Base-by-base conservation (phyloP, 169 alveolate species). In the Eimeria praecox region DNA sequence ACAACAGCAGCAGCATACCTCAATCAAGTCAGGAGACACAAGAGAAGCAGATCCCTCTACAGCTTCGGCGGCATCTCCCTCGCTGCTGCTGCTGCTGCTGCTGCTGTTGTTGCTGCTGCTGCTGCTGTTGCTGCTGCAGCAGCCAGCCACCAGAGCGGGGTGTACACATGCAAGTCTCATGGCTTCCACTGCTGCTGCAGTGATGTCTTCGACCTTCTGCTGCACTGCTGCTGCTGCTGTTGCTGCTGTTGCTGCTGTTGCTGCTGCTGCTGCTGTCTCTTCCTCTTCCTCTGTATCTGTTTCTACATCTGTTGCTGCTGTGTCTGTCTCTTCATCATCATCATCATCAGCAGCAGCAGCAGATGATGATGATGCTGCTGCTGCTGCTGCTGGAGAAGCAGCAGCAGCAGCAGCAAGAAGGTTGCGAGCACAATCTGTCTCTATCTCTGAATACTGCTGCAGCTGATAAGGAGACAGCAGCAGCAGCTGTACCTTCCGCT, bases 101-200 rank as follows among this genome's bases (percentile, higher is more conserved):
- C 64, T 46, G 56, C 89, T 78, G 35, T 52, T 64, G 85, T 52
- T 18, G 49, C 85, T 78, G 56, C 64, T 42, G 64, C 64, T 78
- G 89, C 66, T 46, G 59, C 89, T 78, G 89, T 66, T 44, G 89
- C 59, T 78, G 89, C 89, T 46, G 89, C 59, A 42, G 89, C 89
- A 35, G 59, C 38, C 40, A 46, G 89, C 64, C 16, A 78, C 89
- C 64, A 78, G 64, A 9, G 89, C 89, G 38, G 89, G 89, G 89
- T 78, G 89, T 44, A 78, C 40, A 66, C 89, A 78, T 6, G 64
- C 66, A 27, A 46, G 66, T 38, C 89, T 78, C 89, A 78, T 78
- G 66, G 89, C 89, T 16, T 30, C 89, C 6, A 78, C 89, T 8
- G 89, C 64, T 42, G 27, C 49, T 20, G n/a, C 18, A 9, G 89